A percentile compares a stretch with the other conserved stretches of the same genome.
Evolutionary conservation across 345 rosid species (phyloP).

Genomic region (Cardiospermum halicacabum): DNA sequence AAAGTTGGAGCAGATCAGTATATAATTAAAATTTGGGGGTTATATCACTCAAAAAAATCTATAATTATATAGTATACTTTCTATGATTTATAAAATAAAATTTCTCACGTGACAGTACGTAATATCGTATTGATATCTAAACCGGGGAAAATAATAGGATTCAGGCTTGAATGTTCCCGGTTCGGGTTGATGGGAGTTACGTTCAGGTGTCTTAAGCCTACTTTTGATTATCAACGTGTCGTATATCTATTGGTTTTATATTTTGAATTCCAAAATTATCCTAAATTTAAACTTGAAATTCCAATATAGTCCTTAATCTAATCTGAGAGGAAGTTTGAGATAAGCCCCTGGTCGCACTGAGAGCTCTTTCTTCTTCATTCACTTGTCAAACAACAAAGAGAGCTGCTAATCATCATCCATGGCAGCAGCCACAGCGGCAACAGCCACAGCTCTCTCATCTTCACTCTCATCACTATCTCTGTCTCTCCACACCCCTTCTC

Average conservation of each 20-base stretch:
- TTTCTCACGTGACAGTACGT: no score
- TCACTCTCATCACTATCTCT: slow-evolving; percentile 32
- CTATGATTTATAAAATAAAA: no score
- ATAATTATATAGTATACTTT: no score
- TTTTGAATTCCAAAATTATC: not conserved
- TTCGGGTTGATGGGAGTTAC: no score
- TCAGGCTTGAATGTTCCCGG: no score
- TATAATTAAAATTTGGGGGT: no score
- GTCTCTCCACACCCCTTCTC: slow-evolving; percentile 21
- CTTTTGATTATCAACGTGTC: not conserved
- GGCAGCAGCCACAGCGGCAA: slow-evolving; percentile 17
- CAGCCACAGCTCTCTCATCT: slow-evolving; percentile 27
- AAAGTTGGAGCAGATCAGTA: no score
- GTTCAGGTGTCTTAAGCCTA: no score
- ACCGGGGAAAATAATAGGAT: no score
- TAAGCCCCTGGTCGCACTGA: not conserved
- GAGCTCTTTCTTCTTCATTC: not conserved
- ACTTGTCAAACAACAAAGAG: not conserved
- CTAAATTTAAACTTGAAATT: not conserved
- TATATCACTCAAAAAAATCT: no score
- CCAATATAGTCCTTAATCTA: not conserved
- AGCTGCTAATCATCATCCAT: slow-evolving; percentile 7
- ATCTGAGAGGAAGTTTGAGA: not conserved
- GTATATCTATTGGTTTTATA: not conserved
- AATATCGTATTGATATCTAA: no score